Evolutionary conservation across 306 rosid species (phyloP).

Genomic region (Corylus heterophylla): DNA sequence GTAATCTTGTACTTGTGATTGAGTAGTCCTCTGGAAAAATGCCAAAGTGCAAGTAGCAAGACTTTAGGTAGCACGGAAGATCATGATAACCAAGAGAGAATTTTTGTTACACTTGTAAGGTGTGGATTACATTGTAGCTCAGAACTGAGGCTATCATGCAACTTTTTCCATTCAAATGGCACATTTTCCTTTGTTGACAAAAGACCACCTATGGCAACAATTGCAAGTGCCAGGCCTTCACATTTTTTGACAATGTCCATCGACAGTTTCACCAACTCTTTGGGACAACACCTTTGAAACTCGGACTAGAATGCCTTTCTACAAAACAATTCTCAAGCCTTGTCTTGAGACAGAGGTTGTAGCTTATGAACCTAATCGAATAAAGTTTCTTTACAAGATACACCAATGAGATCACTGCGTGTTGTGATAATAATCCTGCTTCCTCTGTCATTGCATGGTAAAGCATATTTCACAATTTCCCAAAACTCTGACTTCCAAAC

Average conservation of each 20-base stretch:
- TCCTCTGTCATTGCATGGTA: too few relatives aligned
- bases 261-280: neutral
- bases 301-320: neutral
- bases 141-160: neutral
- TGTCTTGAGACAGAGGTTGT: neutral
- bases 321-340: neutral
- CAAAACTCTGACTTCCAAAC: too few relatives aligned
- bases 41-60: conserved; percentile 23
- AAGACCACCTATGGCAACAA: conserved; percentile 20
- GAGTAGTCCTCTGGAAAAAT: conserved; percentile 19
- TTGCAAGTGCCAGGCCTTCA: conserved; percentile 16
- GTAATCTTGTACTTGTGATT: neutral
- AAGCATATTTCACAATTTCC: too few relatives aligned
- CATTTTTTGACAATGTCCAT: conserved; percentile 7
- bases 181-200: conserved; percentile 5
- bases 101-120: neutral
- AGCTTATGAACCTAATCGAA: neutral
- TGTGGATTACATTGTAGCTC: conserved; percentile 1
- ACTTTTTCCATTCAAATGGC: conserved; percentile 17
- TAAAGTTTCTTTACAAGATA: neutral
- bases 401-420: neutral
- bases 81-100: conserved; percentile 11
- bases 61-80: conserved; percentile 19
- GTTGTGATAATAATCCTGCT: too few relatives aligned
- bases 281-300: neutral